Percentiles rank a stretch among this genome's conserved stretches.
These are phyloP conservation scores for Aspergillus tubingensis DNA, from an alignment of 2,329 filamentous ascomycete species.

Conservation along the genomic window DNA sequence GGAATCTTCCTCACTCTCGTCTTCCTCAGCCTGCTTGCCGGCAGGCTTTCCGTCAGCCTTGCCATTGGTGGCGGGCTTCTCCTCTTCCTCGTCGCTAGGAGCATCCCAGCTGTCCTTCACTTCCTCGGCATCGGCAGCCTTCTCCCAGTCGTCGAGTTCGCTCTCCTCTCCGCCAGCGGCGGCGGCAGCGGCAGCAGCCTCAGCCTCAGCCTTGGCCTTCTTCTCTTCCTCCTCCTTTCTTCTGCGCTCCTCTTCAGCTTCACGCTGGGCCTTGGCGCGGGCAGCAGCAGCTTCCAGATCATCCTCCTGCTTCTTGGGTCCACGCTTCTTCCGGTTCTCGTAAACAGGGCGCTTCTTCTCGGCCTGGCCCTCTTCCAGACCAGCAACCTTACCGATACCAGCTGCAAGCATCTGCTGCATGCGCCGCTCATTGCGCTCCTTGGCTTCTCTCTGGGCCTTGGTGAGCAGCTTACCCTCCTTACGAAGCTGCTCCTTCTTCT, in stretches of 20 bases:
- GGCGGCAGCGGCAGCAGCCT: conserved; percentile 64
- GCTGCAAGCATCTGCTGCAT: conserved; percentile 53
- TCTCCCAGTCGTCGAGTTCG: conserved; percentile 80
- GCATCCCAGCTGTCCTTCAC: conserved; percentile 97
- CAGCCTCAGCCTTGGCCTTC: conserved; percentile 75
- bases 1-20: conserved; percentile 27
- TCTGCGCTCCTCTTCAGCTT: conserved; percentile 57
- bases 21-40: conserved; percentile 26
- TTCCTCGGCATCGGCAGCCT: conserved; percentile 71
- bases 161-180: conserved; percentile 51
- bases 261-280: conserved; percentile 47
- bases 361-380: conserved; percentile 47
- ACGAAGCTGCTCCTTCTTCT: conserved; percentile 53
- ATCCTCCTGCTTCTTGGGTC: conserved; percentile 62
- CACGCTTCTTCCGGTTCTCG: conserved; percentile 76
- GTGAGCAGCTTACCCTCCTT: conserved; percentile 53
- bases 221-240: conserved; percentile 72
- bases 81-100: conserved; percentile 61
- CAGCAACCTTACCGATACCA: conserved; percentile 48
- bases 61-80: conserved; percentile 33
- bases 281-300: conserved; percentile 54
- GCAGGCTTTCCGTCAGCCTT: conserved; percentile 25
- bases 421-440: conserved; percentile 50
- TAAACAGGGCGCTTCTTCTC: conserved; percentile 77
- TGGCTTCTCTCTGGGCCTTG: conserved; percentile 51